phyloP scores from a whole-genome alignment of 371 early-diverging fungal species.

The Quaeritorhiza haematococci region DNA sequence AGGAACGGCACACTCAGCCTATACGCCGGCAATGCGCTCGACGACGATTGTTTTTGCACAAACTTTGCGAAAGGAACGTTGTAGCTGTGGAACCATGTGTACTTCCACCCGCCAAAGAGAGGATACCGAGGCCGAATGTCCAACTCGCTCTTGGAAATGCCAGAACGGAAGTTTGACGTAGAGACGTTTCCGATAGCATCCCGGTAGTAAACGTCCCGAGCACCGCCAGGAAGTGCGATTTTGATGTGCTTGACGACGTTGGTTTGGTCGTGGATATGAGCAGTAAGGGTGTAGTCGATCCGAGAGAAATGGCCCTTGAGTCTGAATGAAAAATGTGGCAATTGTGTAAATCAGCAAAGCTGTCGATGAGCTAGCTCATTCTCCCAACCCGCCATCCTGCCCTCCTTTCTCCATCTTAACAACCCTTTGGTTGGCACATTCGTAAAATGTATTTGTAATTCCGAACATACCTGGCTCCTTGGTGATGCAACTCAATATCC shows the following conservation, averaged over 20 bases:
- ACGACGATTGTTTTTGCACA: constrained; percentile 28
- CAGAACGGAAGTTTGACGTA: constrained; percentile 68
- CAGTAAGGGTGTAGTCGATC: constrained; percentile 52
- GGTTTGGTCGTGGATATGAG: constrained; percentile 42
- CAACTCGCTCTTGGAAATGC: constrained; percentile 48
- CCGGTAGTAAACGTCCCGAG: constrained; percentile 74
- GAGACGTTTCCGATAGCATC: constrained; percentile 97
- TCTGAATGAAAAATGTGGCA: constrained; percentile 31
- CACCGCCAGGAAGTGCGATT: constrained; percentile 58
- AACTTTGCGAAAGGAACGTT: constrained; percentile 46
- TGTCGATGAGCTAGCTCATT: background rate
- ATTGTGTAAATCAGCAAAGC: background rate
- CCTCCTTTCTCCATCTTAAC: too few species aligned
- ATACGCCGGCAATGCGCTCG: constrained; percentile 1
- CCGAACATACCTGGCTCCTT: constrained; percentile 67
- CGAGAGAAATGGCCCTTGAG: constrained; percentile 73
- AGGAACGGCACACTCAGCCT: constrained; percentile 64
- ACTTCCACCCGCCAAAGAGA: constrained; percentile 92
- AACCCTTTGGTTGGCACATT: too few species aligned
- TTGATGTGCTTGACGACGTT: constrained; percentile 57
- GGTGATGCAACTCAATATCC: constrained; percentile 71
- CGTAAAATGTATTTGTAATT: background rate
- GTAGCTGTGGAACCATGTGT: constrained; percentile 90
- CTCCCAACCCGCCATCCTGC: too few species aligned
- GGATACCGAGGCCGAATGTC: constrained; percentile 85